These are phyloP conservation scores for Marchantia polymorpha DNA, from an alignment of 225 moss, liverwort and hornwort genomes.

Conservation along the genomic window DNA sequence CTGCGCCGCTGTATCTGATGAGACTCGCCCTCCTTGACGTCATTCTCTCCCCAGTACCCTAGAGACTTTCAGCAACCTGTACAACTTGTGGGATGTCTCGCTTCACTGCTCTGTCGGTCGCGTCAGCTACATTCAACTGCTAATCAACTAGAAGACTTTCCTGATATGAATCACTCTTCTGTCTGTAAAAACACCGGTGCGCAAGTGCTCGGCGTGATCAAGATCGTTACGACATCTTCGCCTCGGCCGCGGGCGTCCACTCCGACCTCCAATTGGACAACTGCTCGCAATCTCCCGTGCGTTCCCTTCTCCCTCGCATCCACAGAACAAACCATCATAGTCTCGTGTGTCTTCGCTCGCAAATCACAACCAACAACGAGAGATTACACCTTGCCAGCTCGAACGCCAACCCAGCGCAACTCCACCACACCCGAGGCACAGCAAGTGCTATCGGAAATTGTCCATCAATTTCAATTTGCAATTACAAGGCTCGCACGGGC, in stretches of 20 bases:
- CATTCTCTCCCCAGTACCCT: constrained; percentile 23
- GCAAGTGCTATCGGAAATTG: background rate
- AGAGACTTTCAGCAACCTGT: background rate
- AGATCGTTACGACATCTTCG: background rate
- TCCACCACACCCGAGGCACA: background rate
- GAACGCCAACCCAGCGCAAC: background rate
- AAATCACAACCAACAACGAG: background rate
- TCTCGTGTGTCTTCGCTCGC: background rate
- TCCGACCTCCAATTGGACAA: background rate
- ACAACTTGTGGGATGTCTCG: constrained; percentile 5
- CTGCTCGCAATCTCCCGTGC: background rate
- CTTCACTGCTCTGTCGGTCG: constrained; percentile 10
- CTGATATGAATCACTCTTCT: constrained; percentile 3
- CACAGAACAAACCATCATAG: constrained; percentile 3
- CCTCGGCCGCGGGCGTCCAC: background rate
- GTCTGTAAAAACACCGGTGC: constrained; percentile 6
- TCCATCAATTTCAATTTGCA: background rate
- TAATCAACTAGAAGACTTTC: background rate
- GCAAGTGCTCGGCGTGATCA: background rate
- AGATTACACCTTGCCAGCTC: constrained; percentile 3
- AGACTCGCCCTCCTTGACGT: constrained; percentile 18
- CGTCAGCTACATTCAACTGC: constrained; percentile 13
- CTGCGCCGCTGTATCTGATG: constrained; percentile 20
- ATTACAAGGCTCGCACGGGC: background rate
- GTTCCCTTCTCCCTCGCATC: constrained; percentile 12